A percentile compares a stretch with the other conserved stretches of the same genome.
Evolutionary conservation across 2,329 filamentous ascomycete species (phyloP).

Genomic region (Nakataea oryzae): DNA sequence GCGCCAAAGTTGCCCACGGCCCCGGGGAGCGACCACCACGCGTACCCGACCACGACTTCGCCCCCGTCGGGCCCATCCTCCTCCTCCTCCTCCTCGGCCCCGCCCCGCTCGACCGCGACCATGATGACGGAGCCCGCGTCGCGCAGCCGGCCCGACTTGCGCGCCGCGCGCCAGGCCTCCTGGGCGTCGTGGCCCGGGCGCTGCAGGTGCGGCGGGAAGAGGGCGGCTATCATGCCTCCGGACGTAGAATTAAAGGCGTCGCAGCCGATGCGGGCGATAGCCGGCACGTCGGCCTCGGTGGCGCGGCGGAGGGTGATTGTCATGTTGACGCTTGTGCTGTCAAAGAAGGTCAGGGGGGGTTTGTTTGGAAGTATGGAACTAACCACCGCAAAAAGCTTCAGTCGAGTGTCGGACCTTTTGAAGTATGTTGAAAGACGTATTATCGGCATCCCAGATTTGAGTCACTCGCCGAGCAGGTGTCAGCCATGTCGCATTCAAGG

Average conservation of each 20-base stretch:
- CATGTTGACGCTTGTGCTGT: conserved; percentile 10
- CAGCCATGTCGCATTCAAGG: neutral
- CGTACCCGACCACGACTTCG: conserved; percentile 10
- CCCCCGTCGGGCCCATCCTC: conserved; percentile 1
- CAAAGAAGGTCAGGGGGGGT: neutral
- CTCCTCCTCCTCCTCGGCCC: conserved; percentile 1
- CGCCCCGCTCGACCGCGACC: conserved; percentile 9
- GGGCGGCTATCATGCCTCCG: conserved; percentile 7
- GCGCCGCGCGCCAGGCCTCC: conserved; percentile 8
- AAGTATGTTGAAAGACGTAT: no score
- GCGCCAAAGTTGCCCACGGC: neutral
- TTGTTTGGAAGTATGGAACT: no score
- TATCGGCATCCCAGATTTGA: no score
- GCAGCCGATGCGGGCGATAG: conserved; percentile 13
- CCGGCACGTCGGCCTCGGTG: conserved; percentile 12
- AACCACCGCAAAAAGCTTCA: no score
- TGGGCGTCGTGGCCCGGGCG: conserved; percentile 4
- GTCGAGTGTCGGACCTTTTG: no score
- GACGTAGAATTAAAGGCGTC: conserved; percentile 13
- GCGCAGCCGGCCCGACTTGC: conserved; percentile 7
- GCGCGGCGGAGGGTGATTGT: conserved; percentile 14
- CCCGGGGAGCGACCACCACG: conserved; percentile 10
- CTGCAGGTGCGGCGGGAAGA: conserved; percentile 10
- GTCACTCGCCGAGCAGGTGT: neutral
- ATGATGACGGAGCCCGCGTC: conserved; percentile 8